Base-by-base conservation (phyloP, 2,329 filamentous ascomycete species). In the Stagonosporopsis rhizophila region DNA sequence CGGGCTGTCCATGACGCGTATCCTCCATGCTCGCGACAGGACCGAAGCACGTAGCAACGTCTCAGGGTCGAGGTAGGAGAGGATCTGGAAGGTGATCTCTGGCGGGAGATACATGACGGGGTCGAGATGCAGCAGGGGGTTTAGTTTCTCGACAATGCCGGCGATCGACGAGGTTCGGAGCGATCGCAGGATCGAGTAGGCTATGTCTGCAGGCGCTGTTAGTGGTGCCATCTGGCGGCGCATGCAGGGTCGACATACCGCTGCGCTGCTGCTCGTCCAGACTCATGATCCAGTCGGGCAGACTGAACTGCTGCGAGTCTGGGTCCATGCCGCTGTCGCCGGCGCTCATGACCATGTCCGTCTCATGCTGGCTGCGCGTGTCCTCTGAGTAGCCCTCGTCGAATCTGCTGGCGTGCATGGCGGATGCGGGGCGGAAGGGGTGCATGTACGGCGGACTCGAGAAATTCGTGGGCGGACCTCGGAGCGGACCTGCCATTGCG, bases 341-440 rank as follows among this genome's bases (percentile, higher is more conserved):
- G 22, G 68, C 66, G 51, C 74, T 66, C 72, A 76, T 73, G 38
- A 74, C 64, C 64, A 72, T 69, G 45, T 81, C 79, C 62, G 74
- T 75, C 32, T 74, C 79, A 54, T 70, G 74, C 61, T 79, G 78
- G 61, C 79, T 86, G 58, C 80, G 76, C 2, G 83, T 85, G 44
- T 93, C 90, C 73, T 95, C 91, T 6, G 91, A 93, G 75, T 95
- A 96, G 68, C 92, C 92, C 78, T 96, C 92, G 78, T 96, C 91
- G 56, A 92, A 84, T 45, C 70, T 65, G 62, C 68, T 77, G 45
- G 70, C 61, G 54, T 68, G 73, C 70, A 75, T 76, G n/a, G 71
- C 63, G 47, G 72, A 71, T 8, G 68, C 64, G 42, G 73, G 68
- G 34, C 72, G 69, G 65, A 75, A 74, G 28, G 70, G 67, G 53